Conservation (phyloP, 169 alveolate genomes). For the Cryptosporidium sp. region DNA sequence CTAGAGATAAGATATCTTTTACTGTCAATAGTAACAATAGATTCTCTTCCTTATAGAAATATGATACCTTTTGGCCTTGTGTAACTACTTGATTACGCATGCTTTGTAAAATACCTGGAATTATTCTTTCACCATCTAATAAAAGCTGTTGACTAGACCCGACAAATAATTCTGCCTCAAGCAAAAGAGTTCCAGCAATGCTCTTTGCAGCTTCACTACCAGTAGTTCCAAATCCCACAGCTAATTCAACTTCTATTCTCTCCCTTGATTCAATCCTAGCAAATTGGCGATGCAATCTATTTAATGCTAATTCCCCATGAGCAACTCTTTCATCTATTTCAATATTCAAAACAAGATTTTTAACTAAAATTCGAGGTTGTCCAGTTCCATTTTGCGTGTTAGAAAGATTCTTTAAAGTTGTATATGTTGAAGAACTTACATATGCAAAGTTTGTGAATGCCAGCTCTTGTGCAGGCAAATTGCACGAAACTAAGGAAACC, state of each 20-base stretch:
- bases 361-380: conserved; percentile 66
- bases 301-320: conserved; percentile 79
- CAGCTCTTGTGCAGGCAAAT: conserved; percentile 80
- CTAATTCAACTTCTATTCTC: conserved; percentile 68
- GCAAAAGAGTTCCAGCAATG: conserved; percentile 77
- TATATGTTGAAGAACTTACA: conserved; percentile 74
- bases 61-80: conserved; percentile 79
- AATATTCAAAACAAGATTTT: conserved; percentile 77
- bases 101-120: conserved; percentile 64
- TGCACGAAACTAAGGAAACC: conserved; percentile 75
- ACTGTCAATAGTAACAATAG: conserved; percentile 75
- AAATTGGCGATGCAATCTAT: conserved; percentile 80
- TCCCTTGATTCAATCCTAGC: conserved; percentile 79
- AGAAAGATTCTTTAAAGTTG: conserved; percentile 60
- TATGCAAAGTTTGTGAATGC: conserved; percentile 80
- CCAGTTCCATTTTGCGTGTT: conserved; percentile 13
- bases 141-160: conserved; percentile 77
- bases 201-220: conserved; percentile 76
- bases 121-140: conserved; percentile 74
- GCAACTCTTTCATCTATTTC: conserved; percentile 78
- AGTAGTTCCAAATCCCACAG: conserved; percentile 74
- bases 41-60: conserved; percentile 75
- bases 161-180: conserved; percentile 79
- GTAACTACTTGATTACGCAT: conserved; percentile 78
- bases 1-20: conserved; percentile 75